phyloP scores from a whole-genome alignment of 805 yeast species.

The Candida methanosorbosa region DNA sequence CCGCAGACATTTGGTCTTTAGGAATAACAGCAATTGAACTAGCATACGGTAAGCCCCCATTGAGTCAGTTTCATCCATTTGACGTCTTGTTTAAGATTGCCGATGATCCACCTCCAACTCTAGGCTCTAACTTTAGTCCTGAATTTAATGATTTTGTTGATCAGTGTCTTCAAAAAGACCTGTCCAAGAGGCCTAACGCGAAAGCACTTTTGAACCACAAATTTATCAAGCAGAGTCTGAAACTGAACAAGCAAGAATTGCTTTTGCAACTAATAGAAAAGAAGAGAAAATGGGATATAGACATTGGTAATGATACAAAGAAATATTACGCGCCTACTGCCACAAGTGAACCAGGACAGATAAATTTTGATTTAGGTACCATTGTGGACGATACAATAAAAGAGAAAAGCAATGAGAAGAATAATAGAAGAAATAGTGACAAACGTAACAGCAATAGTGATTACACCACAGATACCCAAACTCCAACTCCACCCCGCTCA shows the following conservation, averaged over 20 bases:
- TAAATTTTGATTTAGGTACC: conserved; percentile 10
- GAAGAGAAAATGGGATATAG: conserved; percentile 33
- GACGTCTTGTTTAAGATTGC: conserved; percentile 46
- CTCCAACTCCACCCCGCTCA: too few species aligned
- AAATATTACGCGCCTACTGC: conserved; percentile 27
- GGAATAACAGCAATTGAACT: conserved; percentile 75
- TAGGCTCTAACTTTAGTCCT: conserved; percentile 22
- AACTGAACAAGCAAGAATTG: conserved; percentile 22
- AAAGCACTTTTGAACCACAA: conserved; percentile 51
- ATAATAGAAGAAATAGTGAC: too few species aligned
- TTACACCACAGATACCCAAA: too few species aligned
- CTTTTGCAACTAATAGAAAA: conserved; percentile 33
- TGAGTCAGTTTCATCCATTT: conserved; percentile 45
- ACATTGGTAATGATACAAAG: conserved; percentile 19
- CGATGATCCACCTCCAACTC: conserved; percentile 35
- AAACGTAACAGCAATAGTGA: too few species aligned
- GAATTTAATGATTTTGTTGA: conserved; percentile 61
- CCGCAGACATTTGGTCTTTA: conserved; percentile 74
- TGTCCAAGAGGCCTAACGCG: conserved; percentile 59
- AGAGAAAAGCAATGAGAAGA: neutral
- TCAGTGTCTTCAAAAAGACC: conserved; percentile 64
- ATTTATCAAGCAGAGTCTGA: too few species aligned
- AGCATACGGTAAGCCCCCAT: conserved; percentile 66
- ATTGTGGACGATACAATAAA: neutral
- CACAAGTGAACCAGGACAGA: neutral